Percentiles rank a stretch among this genome's conserved stretches.
Conservation (phyloP, 257 asterid species). For the Jacaranda copaia region DNA sequence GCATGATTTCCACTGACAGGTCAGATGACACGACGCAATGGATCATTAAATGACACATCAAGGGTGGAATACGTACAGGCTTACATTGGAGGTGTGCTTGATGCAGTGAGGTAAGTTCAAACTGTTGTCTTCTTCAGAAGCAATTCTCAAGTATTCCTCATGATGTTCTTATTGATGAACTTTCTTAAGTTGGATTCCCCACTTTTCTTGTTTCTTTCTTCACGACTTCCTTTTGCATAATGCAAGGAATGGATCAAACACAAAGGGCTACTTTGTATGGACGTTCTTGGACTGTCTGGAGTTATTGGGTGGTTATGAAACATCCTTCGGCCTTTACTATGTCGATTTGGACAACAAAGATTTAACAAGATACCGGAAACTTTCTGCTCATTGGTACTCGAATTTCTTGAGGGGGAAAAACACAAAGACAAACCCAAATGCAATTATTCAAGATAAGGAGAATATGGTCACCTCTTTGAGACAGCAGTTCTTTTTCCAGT, state of each 20-base stretch:
- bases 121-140: too few relatives aligned
- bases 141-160: too few relatives aligned
- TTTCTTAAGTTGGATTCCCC: too few relatives aligned
- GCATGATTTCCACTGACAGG: constrained; percentile 38
- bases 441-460: constrained; percentile 20
- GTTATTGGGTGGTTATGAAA: constrained; percentile 46
- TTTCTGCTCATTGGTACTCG: constrained; percentile 60
- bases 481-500: not conserved
- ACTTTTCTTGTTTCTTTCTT: too few relatives aligned
- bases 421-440: constrained; percentile 7
- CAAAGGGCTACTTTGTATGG: constrained; percentile 64
- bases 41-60: constrained; percentile 48
- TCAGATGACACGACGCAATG: constrained; percentile 46
- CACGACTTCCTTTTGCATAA: too few relatives aligned
- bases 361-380: constrained; percentile 49
- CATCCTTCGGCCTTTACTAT: constrained; percentile 53
- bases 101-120: constrained; percentile 55
- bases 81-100: constrained; percentile 56
- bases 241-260: constrained; percentile 46
- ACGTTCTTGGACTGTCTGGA: constrained; percentile 69
- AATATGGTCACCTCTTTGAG: not conserved
- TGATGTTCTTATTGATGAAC: too few relatives aligned
- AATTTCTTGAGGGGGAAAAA: constrained; percentile 50
- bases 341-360: constrained; percentile 67
- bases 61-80: constrained; percentile 55